Evolutionary conservation across 73 alveolate genomes (phyloP), one percentile per base, ranked within the genome.

Genomic region (Tetrahymena thermophila): DNA sequence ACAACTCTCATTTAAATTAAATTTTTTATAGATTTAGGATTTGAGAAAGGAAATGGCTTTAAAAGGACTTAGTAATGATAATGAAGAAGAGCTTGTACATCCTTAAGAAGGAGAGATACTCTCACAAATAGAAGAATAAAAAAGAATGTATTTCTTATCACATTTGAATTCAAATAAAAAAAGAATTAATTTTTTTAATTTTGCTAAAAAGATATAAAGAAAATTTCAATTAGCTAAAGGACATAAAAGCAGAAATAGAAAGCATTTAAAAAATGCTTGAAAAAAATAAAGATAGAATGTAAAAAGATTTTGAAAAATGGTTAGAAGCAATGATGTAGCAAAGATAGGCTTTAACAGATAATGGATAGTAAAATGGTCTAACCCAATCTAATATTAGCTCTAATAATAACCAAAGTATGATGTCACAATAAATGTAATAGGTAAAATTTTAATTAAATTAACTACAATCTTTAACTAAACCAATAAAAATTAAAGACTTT

Each of bases 241-340:
- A 95, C 40, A 31, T 98, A 35, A 98, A 98, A 94, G 96, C 97
- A 9, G 99, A 98, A 94, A 98, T 98, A n/a, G 99, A 98, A 85
- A 95, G 99, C 43, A 96, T 98, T 42, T 93, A 96, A 71, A 93
- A 96, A 23, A 71, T 96, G 84, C 93, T 98, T 34, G 97, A 98
- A 43, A 85, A 96, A 43, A 94, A 95, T 35, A 94, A 98, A 93
- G 97, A 97, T 93, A 96, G 95, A 56, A 93, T 98, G 98, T 96
- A 98, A 93, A 93, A 94, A 84, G 99, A 98, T 85, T 98, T 98
- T 98, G 98, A 98, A 89, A 94, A 85, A 43, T 98, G 99, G 99
- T 85, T 98, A 35, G 95, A 96, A 37, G 98, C 97, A 50, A 98
- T 98, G 99, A 71, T 96, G 93, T 94, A 97, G n/a, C 93, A 98